Evolutionary conservation across 2,329 filamentous ascomycete genomes (phyloP).

Genomic region (Dactylellina haptotyla): DNA sequence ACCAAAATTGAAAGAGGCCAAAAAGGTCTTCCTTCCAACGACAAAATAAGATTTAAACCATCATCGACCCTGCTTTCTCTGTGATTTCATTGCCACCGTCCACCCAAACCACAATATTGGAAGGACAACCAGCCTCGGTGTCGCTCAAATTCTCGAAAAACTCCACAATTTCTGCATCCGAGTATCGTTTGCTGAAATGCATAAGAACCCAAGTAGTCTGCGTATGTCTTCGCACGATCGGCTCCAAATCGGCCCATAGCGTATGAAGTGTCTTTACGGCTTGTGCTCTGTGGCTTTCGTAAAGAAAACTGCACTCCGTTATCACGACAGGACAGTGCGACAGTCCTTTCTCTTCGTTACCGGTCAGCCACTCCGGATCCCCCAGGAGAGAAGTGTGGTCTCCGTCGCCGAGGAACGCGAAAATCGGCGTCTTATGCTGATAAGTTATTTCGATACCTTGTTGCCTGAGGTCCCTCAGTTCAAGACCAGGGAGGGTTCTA

Average conservation of each 20-base stretch:
- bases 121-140: constrained; percentile 61
- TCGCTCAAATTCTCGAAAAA: constrained; percentile 63
- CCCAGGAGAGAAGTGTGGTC: constrained; percentile 62
- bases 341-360: constrained; percentile 21
- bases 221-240: constrained; percentile 63
- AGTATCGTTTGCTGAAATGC: constrained; percentile 66
- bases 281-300: constrained; percentile 63
- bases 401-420: constrained; percentile 66
- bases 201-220: constrained; percentile 64
- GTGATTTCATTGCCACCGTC: constrained; percentile 59
- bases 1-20: too few relatives aligned
- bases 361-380: constrained; percentile 63
- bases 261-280: constrained; percentile 66
- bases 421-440: constrained; percentile 62
- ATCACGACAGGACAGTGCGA: constrained; percentile 60
- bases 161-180: constrained; percentile 61
- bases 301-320: constrained; percentile 66
- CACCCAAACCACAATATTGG: constrained; percentile 66
- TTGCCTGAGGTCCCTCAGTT: constrained; percentile 62
- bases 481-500: constrained; percentile 59
- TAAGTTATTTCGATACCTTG: constrained; percentile 62
- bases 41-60: neutral
- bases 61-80: constrained; percentile 3
- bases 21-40: too few relatives aligned
- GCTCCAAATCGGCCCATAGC: constrained; percentile 64